These are phyloP conservation scores for Amanita pallidorosea DNA, from an alignment of 768 basidiomycete species.

Conservation along the genomic window DNA sequence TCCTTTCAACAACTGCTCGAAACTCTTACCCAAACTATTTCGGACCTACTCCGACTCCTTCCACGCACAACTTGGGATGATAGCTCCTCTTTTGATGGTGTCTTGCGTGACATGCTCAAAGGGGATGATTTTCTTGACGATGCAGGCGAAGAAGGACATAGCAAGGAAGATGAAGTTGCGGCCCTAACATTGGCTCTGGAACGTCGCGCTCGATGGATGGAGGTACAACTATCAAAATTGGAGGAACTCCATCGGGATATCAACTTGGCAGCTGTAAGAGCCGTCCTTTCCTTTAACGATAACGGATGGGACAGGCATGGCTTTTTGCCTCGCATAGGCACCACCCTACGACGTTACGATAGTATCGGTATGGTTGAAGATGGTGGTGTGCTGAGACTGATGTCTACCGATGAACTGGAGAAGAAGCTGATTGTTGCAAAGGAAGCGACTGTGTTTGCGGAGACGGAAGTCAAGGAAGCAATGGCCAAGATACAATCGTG, in stretches of 20 bases:
- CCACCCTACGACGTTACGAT: constrained; percentile 60
- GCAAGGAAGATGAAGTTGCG: constrained; percentile 76
- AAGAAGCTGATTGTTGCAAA: constrained; percentile 61
- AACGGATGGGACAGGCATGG: constrained; percentile 69
- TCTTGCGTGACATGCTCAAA: constrained; percentile 79
- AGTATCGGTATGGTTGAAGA: constrained; percentile 48
- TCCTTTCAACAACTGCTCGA: constrained; percentile 85
- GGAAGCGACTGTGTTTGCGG: constrained; percentile 61
- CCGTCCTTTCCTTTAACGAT: constrained; percentile 76
- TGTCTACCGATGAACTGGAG: constrained; percentile 68
- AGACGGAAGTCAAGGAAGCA: constrained; percentile 62
- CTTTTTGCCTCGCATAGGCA: constrained; percentile 61
- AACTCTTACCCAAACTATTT: constrained; percentile 84
- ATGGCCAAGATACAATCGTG: constrained; percentile 59
- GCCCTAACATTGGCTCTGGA: constrained; percentile 76
- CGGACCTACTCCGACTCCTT: constrained; percentile 73
- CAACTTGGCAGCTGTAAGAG: constrained; percentile 78
- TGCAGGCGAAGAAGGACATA: constrained; percentile 48
- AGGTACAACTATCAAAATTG: constrained; percentile 79
- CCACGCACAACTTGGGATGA: constrained; percentile 88
- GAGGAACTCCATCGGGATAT: constrained; percentile 87
- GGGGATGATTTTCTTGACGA: constrained; percentile 83
- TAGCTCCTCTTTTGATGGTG: constrained; percentile 80
- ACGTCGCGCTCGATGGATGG: constrained; percentile 90
- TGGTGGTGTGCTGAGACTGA: constrained; percentile 31